These are phyloP conservation scores for Sporobolomyces roseus DNA, from an alignment of 768 basidiomycete genomes.

Conservation along the genomic window DNA sequence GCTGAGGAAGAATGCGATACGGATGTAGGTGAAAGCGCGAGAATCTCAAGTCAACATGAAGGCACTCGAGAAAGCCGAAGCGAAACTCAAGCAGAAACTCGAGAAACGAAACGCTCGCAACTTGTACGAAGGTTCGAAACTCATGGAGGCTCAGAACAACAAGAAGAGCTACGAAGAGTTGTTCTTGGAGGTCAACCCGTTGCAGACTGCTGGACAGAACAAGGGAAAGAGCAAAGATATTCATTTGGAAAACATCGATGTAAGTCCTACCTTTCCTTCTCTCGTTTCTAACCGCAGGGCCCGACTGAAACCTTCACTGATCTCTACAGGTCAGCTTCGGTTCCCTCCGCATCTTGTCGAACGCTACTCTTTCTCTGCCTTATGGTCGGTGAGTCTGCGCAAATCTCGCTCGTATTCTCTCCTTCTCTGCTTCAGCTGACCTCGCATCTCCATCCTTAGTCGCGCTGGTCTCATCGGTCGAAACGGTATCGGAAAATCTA, in stretches of 20 bases:
- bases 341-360: slow-evolving; percentile 85
- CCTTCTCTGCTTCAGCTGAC: neutral
- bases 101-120: slow-evolving; percentile 88
- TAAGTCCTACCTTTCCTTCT: neutral
- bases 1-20: neutral
- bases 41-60: slow-evolving; percentile 89
- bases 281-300: neutral
- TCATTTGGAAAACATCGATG: slow-evolving; percentile 89
- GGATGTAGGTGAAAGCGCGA: slow-evolving; percentile 64
- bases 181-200: slow-evolving; percentile 97
- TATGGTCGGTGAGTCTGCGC: slow-evolving; percentile 64
- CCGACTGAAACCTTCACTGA: too few species aligned
- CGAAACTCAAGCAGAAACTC: slow-evolving; percentile 96
- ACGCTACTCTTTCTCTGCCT: slow-evolving; percentile 75
- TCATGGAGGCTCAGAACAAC: slow-evolving; percentile 85
- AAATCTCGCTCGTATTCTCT: too few species aligned
- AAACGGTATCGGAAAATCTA: slow-evolving; percentile 95
- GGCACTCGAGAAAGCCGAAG: slow-evolving; percentile 94
- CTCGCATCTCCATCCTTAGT: neutral
- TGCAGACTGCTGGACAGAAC: slow-evolving; percentile 61
- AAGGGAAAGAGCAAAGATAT: slow-evolving; percentile 99
- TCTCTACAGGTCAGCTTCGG: slow-evolving; percentile 57
- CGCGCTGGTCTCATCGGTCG: slow-evolving; percentile 85
- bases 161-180: slow-evolving; percentile 98
- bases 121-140: slow-evolving; percentile 92